Base-by-base conservation (phyloP, 257 asterid species). In the Jacaranda copaia region DNA sequence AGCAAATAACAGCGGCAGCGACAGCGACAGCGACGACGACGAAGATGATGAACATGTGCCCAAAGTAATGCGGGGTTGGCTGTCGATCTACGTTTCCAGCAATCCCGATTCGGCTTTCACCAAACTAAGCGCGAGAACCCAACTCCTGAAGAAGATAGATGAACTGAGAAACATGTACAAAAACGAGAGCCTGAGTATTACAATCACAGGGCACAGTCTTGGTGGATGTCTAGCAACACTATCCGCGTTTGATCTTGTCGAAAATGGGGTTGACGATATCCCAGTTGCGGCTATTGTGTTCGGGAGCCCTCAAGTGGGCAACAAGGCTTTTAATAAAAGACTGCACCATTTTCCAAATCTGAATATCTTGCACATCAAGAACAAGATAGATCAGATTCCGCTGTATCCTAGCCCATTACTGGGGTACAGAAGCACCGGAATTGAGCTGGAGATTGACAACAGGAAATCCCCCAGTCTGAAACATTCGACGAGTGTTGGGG, bases 261-360 rank as follows among this genome's bases (percentile, higher is more conserved):
- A 92, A 81, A 94, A 94, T 49, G 97, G 97, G 51, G 84, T 88
- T 2, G 40, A 12, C 20, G 90, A 92, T 51, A 87, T 91, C 68
- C 98, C 98, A 0, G 95, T 94, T 3, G 46, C 91, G 1, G 95
- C 98, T 3, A 75, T 94, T 13, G 87, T 92, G 4, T 94, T 92
- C 51, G 98, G 98, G 1, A 82, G 96, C 77, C 98, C 98, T 16
- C 95, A 89, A 69, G 92, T 94, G 10, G 98, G 98, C 0, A 81
- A 89, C 83, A 73, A 12, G 5, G 90, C 85, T 0, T 94, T 94
- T 77, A 82, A 68, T 15, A 82, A 91, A 8, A 86, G 88, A 68
- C 20, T 88, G 19, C 78, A 52, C 0, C 48, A 62, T n/a, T 84
- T 61, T 39, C 80, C 79, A 0, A 94, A 91, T 38, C 80, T 94